Conservation (phyloP, 306 rosid genomes). For the Clitoria ternatea region DNA sequence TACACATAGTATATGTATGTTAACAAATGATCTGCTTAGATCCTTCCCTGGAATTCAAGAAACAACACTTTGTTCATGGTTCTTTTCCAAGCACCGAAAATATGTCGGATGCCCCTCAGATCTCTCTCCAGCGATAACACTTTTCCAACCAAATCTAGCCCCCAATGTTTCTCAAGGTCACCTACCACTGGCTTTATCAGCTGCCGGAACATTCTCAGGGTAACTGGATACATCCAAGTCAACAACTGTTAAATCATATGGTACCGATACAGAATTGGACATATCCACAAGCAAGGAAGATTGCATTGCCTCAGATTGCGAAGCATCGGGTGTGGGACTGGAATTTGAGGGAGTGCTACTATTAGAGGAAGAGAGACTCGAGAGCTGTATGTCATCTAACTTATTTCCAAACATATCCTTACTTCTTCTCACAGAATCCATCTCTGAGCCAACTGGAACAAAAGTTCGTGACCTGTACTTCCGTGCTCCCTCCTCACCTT, state of each 20-base stretch:
- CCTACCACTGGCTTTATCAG: constrained; percentile 44
- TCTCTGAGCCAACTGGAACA: constrained; percentile 96
- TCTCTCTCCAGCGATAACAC: constrained; percentile 11
- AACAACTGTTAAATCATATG: constrained; percentile 78
- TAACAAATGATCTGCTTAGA: constrained; percentile 27
- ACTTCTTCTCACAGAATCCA: constrained; percentile 82
- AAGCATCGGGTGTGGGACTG: constrained; percentile 29
- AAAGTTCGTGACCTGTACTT: constrained; percentile 94
- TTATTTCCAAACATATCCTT: constrained; percentile 64
- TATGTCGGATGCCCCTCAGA: constrained; percentile 19
- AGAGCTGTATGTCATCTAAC: constrained; percentile 81
- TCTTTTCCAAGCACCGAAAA: constrained; percentile 29
- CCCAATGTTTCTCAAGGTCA: constrained; percentile 28
- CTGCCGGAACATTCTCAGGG: constrained; percentile 80
- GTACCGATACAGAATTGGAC: constrained; percentile 42
- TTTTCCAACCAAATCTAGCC: constrained; percentile 26
- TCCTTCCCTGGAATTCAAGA: constrained; percentile 26
- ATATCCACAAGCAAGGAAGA: constrained; percentile 85
- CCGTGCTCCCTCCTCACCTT: constrained; percentile 81
- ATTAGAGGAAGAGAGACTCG: constrained; percentile 58
- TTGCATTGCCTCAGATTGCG: constrained; percentile 42
- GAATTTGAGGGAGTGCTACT: constrained; percentile 50
- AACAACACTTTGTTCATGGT: constrained; percentile 28
- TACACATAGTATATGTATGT: constrained; percentile 14
- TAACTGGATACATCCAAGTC: constrained; percentile 78